These are phyloP conservation scores for Periconia digitata DNA, from an alignment of 2,329 filamentous ascomycete species.

Conservation along the genomic window DNA sequence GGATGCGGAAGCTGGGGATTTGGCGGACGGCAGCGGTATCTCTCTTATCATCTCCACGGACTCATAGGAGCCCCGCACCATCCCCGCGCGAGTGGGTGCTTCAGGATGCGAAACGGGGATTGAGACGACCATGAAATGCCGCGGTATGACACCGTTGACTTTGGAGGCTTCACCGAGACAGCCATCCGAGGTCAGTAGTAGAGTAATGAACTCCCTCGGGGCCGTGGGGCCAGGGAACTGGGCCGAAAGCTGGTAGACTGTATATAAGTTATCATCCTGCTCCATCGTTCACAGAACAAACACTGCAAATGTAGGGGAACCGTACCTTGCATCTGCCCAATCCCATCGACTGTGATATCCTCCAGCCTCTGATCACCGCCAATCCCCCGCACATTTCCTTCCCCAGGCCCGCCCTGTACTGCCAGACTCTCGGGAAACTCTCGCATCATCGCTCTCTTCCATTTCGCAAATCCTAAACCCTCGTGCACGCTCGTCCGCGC, in stretches of 20 bases:
- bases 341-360: constrained; percentile 58
- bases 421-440: constrained; percentile 81
- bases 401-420: constrained; percentile 68
- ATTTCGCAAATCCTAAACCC: constrained; percentile 73
- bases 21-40: constrained; percentile 59
- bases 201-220: constrained; percentile 82
- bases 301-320: not conserved
- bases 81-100: constrained; percentile 68
- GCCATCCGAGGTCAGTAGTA: constrained; percentile 68
- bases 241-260: constrained; percentile 82
- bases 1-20: constrained; percentile 35
- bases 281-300: not conserved
- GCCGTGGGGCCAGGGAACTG: constrained; percentile 89
- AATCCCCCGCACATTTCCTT: constrained; percentile 79
- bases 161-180: constrained; percentile 53
- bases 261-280: constrained; percentile 3
- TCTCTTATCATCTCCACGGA: constrained; percentile 90
- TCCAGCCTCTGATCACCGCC: constrained; percentile 77
- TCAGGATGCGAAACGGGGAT: constrained; percentile 79
- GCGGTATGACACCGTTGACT: constrained; percentile 48
- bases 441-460: constrained; percentile 72
- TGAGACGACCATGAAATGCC: constrained; percentile 85
- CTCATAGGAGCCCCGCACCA: constrained; percentile 84
- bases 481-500: constrained; percentile 80
- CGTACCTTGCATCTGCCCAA: constrained; percentile 65